Evolutionary conservation across 148 eudicot species (phyloP).

Genomic region (Cornus florida): DNA sequence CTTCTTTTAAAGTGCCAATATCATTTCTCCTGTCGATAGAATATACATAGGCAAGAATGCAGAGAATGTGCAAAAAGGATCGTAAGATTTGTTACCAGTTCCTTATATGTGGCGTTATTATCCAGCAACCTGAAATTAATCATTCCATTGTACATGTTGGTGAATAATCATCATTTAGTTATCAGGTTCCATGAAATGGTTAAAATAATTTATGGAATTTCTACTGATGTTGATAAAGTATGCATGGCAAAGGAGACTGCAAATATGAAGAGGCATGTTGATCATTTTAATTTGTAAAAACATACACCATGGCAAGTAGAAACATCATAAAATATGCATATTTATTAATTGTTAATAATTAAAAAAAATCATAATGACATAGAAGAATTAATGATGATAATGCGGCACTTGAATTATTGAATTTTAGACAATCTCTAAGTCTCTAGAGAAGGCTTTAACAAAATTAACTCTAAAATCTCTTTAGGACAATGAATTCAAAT

Average conservation of each 20-base stretch:
- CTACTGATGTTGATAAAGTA: background rate
- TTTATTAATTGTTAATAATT: no score
- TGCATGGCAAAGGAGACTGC: background rate
- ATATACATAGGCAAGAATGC: background rate
- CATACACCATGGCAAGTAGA: background rate
- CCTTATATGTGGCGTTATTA: conserved; percentile 47
- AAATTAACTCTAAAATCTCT: no score
- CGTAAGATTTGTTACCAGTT: conserved; percentile 42
- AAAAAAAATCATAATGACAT: background rate
- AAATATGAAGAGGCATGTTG: background rate
- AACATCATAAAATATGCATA: no score
- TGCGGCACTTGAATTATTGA: no score
- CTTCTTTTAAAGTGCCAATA: no score
- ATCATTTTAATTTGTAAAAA: background rate
- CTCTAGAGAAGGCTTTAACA: no score
- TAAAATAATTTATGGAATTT: background rate
- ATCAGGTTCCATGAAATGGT: background rate
- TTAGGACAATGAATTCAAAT: no score
- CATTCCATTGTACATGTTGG: conserved; percentile 9
- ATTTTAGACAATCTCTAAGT: no score
- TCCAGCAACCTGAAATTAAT: conserved; percentile 85
- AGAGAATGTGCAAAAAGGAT: background rate
- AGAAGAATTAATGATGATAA: background rate
- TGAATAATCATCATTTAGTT: background rate
- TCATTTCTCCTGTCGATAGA: no score